Percentiles rank a stretch among this genome's conserved stretches.
These are phyloP conservation scores for Daedaleopsis sinensis DNA, from an alignment of 768 basidiomycete genomes.

Conservation along the genomic window DNA sequence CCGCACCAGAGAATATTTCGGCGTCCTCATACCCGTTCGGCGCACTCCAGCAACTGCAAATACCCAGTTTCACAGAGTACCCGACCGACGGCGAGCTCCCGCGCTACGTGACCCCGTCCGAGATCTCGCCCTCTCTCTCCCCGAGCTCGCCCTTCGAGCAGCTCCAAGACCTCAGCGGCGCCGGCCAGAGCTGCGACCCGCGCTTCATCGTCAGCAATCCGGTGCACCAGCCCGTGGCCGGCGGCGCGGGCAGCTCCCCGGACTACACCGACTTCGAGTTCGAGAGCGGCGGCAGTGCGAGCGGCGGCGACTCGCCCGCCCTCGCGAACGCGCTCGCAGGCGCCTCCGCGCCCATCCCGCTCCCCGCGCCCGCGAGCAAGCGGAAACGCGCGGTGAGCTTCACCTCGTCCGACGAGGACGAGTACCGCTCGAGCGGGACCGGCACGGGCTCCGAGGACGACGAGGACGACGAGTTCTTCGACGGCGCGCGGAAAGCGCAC, in stretches of 20 bases:
- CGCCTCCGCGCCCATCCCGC: slow-evolving; percentile 13
- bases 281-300: slow-evolving; percentile 14
- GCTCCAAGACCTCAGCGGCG: slow-evolving; percentile 13
- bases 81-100: slow-evolving; percentile 8
- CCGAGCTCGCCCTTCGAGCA: slow-evolving; percentile 17
- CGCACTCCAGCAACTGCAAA: slow-evolving; percentile 8
- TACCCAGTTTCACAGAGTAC: slow-evolving; percentile 8
- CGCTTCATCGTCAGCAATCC: slow-evolving; percentile 19
- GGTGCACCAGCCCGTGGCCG: not conserved
- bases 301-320: slow-evolving; percentile 17
- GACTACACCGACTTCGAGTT: slow-evolving; percentile 1
- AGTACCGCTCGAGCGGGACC: slow-evolving; percentile 14
- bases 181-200: slow-evolving; percentile 22
- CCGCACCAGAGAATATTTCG: slow-evolving; percentile 3
- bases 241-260: not conserved
- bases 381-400: slow-evolving; percentile 19
- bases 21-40: slow-evolving; percentile 6
- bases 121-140: slow-evolving; percentile 22
- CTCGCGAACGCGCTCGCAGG: not conserved
- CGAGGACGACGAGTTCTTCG: slow-evolving; percentile 23
- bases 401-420: slow-evolving; percentile 18
- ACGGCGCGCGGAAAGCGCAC: slow-evolving; percentile 14
- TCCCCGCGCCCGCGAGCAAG: slow-evolving; percentile 11
- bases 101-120: slow-evolving; percentile 24
- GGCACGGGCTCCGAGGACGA: slow-evolving; percentile 18